Percentiles rank a stretch among this genome's conserved stretches.
phyloP scores from a whole-genome alignment of 2,329 filamentous ascomycete genomes.

The Paracorniculantispora psalliotae region DNA sequence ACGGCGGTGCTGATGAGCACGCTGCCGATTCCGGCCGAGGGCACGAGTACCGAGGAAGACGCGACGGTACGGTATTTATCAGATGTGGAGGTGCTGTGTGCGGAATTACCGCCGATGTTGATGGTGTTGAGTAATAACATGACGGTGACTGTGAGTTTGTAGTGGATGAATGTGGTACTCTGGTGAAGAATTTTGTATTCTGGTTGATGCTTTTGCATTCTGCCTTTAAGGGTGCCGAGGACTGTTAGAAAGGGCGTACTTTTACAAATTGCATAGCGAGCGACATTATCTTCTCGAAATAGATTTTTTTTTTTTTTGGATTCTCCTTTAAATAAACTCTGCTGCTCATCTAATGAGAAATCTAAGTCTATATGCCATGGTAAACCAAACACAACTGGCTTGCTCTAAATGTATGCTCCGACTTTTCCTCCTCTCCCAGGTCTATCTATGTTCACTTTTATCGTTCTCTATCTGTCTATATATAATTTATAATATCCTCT shows the following conservation, averaged over 20 bases:
- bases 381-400: neutral
- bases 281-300: neutral
- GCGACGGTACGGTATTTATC: constrained; percentile 70
- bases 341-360: neutral
- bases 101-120: constrained; percentile 68
- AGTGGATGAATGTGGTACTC: constrained; percentile 4
- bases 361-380: constrained; percentile 3
- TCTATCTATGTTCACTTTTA: neutral
- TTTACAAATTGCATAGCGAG: constrained; percentile 14
- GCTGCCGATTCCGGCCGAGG: constrained; percentile 73
- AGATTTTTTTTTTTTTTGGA: neutral
- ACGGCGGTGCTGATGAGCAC: constrained; percentile 82
- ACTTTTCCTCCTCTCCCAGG: constrained; percentile 1
- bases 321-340: neutral
- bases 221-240: neutral
- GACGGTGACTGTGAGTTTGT: constrained; percentile 78
- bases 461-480: too few species aligned
- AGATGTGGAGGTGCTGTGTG: constrained; percentile 73
- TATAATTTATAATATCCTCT: constrained; percentile 24
- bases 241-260: neutral
- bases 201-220: constrained; percentile 15
- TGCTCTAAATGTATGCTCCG: neutral
- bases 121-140: constrained; percentile 84
- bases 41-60: constrained; percentile 64
- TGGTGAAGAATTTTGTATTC: constrained; percentile 3